Evolutionary conservation across 352 stramenopile species (phyloP), one percentile per base, ranked within the genome.

Genomic region (Hyaloperonospora brassicae): DNA sequence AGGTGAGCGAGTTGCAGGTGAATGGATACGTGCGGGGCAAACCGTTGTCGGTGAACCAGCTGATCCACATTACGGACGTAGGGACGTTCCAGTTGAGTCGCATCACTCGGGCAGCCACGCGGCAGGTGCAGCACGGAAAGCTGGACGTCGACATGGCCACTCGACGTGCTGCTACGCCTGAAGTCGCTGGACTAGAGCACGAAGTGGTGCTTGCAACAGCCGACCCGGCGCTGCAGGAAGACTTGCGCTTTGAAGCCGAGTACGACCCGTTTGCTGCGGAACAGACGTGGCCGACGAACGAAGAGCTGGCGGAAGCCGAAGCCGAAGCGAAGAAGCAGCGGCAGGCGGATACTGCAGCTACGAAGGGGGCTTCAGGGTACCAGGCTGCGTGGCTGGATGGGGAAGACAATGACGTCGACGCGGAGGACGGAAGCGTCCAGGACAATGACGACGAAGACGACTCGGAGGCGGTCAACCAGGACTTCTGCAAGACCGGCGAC

Each of bases 261-360:
- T 93, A 96, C 54, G 92, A 98, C 66, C 81, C 83, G 31, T 89
- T 99, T 46, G 92, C 95, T 14, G 95, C 95, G 13, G 97, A 99
- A 59, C 97, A 99, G 75, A 99, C 97, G 53, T 97, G 92, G 92
- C 92, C 92, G 1, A 97, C 90, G 11, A 80, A 98, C 46, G 93
- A 98, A 56, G 95, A 98, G 50, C 87, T 98, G 47, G 90, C 92
- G 27, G 88, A 97, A 36, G 86, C 84, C 9, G 84, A 81, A 58
- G 52, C 66, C 10, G 68, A 80, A 30, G 65, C 70, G 5, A 85
- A 95, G 58, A 75, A 83, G 30, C 68, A 84, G 49, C 78, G 78
- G 30, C 61, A 83, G 55, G 50, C 45, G 7, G 59, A 71, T 5
- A 58, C 50, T 50, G 62, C 75, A 50, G 54, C 66, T 31, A 59